These are phyloP conservation scores for Viridothelium virens DNA, from an alignment of 495 filamentous ascomycete species.

Conservation along the genomic window DNA sequence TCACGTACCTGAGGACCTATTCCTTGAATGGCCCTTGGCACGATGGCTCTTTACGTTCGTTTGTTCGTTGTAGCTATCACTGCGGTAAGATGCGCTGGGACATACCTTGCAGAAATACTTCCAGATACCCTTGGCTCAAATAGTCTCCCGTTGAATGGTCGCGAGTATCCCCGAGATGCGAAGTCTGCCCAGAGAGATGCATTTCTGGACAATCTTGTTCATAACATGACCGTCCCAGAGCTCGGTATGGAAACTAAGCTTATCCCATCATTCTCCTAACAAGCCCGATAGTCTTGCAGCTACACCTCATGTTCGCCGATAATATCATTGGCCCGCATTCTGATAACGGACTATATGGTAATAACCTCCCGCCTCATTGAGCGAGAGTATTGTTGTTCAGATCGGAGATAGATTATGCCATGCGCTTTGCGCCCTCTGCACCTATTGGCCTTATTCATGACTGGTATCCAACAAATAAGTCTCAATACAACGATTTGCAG, in stretches of 20 bases:
- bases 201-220: constrained; percentile 16
- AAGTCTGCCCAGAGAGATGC: constrained; percentile 12
- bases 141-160: neutral
- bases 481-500: constrained; percentile 38
- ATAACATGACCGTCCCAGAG: constrained; percentile 19
- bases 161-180: neutral
- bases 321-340: constrained; percentile 38
- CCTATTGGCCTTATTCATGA: constrained; percentile 16
- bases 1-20: neutral
- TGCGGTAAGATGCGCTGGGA: neutral
- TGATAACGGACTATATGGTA: constrained; percentile 37
- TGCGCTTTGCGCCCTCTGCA: constrained; percentile 9
- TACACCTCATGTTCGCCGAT: constrained; percentile 42
- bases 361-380: neutral
- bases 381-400: neutral
- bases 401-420: constrained; percentile 18
- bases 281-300: constrained; percentile 26
- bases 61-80: neutral
- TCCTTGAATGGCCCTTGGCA: neutral
- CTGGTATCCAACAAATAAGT: constrained; percentile 35
- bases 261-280: neutral
- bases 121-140: neutral
- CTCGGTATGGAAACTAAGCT: constrained; percentile 18
- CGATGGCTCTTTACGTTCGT: neutral
- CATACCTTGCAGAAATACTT: neutral